Conservation (phyloP, 148 eudicot species). For the Chenopodium berlandieri region DNA sequence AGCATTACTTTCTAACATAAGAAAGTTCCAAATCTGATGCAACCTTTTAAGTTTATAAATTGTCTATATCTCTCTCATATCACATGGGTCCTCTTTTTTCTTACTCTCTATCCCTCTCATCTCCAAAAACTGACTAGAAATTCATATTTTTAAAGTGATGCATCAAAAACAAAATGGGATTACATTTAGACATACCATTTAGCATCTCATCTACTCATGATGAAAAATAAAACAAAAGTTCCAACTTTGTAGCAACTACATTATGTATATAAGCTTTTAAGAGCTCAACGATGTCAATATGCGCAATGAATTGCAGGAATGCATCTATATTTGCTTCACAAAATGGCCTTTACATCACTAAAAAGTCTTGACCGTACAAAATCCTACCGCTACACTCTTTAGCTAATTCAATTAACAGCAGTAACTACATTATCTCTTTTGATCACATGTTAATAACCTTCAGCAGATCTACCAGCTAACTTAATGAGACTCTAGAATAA, state of each 20-base stretch:
- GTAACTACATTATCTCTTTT: background rate
- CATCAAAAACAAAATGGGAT: background rate
- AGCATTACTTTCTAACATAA: too few species aligned
- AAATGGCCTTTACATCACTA: background rate
- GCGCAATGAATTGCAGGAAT: background rate
- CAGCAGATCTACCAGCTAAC: conserved; percentile 6
- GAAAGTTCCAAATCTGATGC: too few species aligned
- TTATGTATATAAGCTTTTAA: too few species aligned
- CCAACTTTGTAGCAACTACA: background rate
- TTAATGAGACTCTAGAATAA: background rate
- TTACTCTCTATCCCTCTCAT: too few species aligned
- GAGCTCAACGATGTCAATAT: background rate
- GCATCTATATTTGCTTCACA: background rate
- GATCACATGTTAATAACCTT: background rate
- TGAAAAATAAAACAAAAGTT: background rate
- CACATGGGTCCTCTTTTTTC: too few species aligned
- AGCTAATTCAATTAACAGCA: background rate
- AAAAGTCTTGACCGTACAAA: background rate
- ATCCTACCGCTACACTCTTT: background rate
- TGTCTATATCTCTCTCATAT: too few species aligned
- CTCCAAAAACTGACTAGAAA: too few species aligned
- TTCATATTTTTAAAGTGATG: too few species aligned
- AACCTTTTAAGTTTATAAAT: too few species aligned
- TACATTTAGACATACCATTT: background rate
- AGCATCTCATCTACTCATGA: too few species aligned